Evolutionary conservation across 768 basidiomycete species (phyloP), one percentile per base, ranked within the genome.

Genomic region (Russula griseocarnosa): DNA sequence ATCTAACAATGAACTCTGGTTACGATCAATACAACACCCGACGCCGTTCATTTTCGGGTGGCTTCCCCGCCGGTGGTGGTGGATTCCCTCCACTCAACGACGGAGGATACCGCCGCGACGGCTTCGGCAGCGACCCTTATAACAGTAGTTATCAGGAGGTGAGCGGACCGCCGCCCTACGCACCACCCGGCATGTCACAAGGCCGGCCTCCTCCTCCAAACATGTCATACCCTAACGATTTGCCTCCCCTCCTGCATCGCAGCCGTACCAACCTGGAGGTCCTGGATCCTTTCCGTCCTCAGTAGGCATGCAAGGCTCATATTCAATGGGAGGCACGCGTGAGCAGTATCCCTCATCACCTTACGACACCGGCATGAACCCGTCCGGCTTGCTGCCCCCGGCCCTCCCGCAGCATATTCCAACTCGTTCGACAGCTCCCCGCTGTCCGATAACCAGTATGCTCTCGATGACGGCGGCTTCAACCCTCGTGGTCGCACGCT

Each of bases 391-490:
- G 7, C 60, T 47, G 4, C 40, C 60, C 34, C 20, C n/a, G 14
- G 55, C 10, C n/a, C n/a, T 16, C 24, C 8, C 5, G 44, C 64
- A 57, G 54, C 55, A 18, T 65, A 61, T 44, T 36, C 58, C 2
- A 61, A 59, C 24, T 66, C 68, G 14, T 68, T 49, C 55, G 64
- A 65, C n/a, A 60, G 58, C 54, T 68, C 68, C 34, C 68, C 68
- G 8, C 53, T 67, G 40, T 42, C 50, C 6, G 68, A 69, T 26
- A 54, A 28, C 47, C 66, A 61, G 32, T 58, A 57, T 51, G 57
- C 58, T 0, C 51, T 67, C 16, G 66, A 67, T 16, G 68, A 67
- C 3, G 56, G 56, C 30, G 56, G 56, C 30, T 40, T 47, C 32
- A 20, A 6, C 5, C 10, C 49, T 16, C 66, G 60, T 10, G 57